Evolutionary conservation across 202 grass and related monocot species (phyloP), one percentile per base, ranked within the genome.

Genomic region (Panicum virgatum): DNA sequence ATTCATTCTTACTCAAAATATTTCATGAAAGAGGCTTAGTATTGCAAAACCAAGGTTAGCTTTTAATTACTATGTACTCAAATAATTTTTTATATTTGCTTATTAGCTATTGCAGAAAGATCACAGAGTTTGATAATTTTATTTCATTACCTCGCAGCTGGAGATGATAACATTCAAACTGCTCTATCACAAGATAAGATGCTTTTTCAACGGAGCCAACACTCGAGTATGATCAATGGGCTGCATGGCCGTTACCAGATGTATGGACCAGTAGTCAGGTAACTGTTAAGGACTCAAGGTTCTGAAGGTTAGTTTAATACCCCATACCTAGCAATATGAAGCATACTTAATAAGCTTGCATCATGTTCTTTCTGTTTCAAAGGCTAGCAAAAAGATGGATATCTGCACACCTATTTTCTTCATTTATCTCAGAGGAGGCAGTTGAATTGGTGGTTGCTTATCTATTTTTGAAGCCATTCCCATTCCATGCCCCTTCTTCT

Each of bases 191-290:
- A 88, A 90, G 96, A 98, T 79, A 91, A 96, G 46, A 81, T 93
- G 65, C 82, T 98, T 74, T 96, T 98, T 80, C 52, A 87, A 20
- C 80, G 82, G 40, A 98, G 96, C 48, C 96, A 92, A 67, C 96
- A 98, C 80, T 98, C 96, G 13, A 95, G 96, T 82, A 98, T 98
- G 96, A 93, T 98, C 59, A 98, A 98, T 87, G 96, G 96, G 90
- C 87, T 98, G 87, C 90, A 98, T 78, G 96, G 89, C 48, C 57
- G 89, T 83, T 96, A 90, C 75, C 92, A 92, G 54, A 89, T 86
- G 27, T 98, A 90, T 62, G 90, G 92, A 65, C 89, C 92, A 0
- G 90, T 98, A 62, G 96, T 98, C 46, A 93, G 96, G 96, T 98
- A 76, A 85, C n/a, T 46, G 9, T n/a, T n/a, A n/a, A n/a, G n/a